A percentile compares a stretch with the other conserved stretches of the same genome.
phyloP scores from a whole-genome alignment of 2,329 filamentous ascomycete genomes.

The Erysiphe neolycopersici region DNA sequence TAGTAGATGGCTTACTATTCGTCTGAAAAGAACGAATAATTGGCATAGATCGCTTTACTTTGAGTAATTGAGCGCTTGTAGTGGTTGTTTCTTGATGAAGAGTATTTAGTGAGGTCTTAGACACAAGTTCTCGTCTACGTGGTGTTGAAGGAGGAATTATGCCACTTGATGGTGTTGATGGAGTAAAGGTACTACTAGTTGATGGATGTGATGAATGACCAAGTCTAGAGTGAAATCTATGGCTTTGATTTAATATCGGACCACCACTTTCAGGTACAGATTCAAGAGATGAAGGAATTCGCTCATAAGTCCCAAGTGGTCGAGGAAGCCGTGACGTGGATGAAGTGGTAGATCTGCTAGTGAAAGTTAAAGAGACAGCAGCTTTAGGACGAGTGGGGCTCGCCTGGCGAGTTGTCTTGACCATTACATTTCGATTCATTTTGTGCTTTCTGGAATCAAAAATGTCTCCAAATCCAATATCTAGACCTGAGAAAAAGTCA shows the following conservation, averaged over 20 bases:
- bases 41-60: slow-evolving; percentile 37
- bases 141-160: slow-evolving; percentile 31
- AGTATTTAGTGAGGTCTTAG: slow-evolving; percentile 25
- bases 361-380: slow-evolving; percentile 73
- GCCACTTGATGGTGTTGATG: slow-evolving; percentile 29
- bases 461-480: slow-evolving; percentile 59
- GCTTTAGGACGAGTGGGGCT: slow-evolving; percentile 48
- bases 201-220: slow-evolving; percentile 46
- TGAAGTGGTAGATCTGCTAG: slow-evolving; percentile 36
- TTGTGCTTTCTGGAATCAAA: slow-evolving; percentile 61
- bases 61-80: slow-evolving; percentile 35
- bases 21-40: slow-evolving; percentile 24
- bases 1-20: slow-evolving; percentile 23
- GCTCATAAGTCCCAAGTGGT: slow-evolving; percentile 39
- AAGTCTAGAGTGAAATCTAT: slow-evolving; percentile 38
- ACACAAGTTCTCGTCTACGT: slow-evolving; percentile 29
- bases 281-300: slow-evolving; percentile 53
- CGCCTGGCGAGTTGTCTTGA: slow-evolving; percentile 42
- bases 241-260: slow-evolving; percentile 30
- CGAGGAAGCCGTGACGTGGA: slow-evolving; percentile 49
- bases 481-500: slow-evolving; percentile 66
- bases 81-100: slow-evolving; percentile 34
- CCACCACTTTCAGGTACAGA: slow-evolving; percentile 78
- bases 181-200: slow-evolving; percentile 32
- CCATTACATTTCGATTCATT: slow-evolving; percentile 72